phyloP scores from a whole-genome alignment of 106 monocot genomes.

The Phalaenopsis aphrodite region DNA sequence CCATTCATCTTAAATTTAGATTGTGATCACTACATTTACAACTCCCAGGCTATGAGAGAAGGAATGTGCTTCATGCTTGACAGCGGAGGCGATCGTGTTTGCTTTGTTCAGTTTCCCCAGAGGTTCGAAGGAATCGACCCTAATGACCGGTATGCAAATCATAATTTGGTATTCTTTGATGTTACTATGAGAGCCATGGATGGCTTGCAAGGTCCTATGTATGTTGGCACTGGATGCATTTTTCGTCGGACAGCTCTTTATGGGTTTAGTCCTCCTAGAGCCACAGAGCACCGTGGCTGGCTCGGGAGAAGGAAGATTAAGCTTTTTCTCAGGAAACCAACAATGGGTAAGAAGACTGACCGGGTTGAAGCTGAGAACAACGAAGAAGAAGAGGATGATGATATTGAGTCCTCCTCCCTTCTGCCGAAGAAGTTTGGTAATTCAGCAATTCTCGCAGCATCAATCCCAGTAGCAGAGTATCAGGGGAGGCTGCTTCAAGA shows the following conservation, averaged over 20 bases:
- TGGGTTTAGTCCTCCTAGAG: slow-evolving; percentile 73
- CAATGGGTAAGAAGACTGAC: slow-evolving; percentile 75
- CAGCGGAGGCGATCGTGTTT: slow-evolving; percentile 80
- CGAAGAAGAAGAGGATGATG: slow-evolving; percentile 28
- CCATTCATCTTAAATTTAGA: slow-evolving; percentile 93
- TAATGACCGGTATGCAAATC: slow-evolving; percentile 87
- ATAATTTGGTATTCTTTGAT: slow-evolving; percentile 95
- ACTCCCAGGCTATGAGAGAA: slow-evolving; percentile 75
- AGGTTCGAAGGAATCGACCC: slow-evolving; percentile 94
- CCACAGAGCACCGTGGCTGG: slow-evolving; percentile 88
- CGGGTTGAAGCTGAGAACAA: slow-evolving; percentile 13
- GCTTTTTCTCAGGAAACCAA: slow-evolving; percentile 40
- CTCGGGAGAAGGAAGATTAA: slow-evolving; percentile 84
- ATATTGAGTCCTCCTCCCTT: slow-evolving; percentile 30
- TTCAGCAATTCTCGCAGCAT: slow-evolving; percentile 49
- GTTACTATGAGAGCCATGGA: slow-evolving; percentile 96
- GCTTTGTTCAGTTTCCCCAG: slow-evolving; percentile 95
- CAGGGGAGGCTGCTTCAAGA: slow-evolving; percentile 89
- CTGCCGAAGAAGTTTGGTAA: slow-evolving; percentile 77
- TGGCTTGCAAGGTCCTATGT: slow-evolving; percentile 95
- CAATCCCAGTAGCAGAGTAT: slow-evolving; percentile 86
- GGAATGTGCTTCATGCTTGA: slow-evolving; percentile 99
- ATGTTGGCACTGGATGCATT: slow-evolving; percentile 93
- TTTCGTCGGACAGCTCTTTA: slow-evolving; percentile 88
- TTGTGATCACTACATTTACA: slow-evolving; percentile 94